These are phyloP conservation scores for Poa annua DNA, from an alignment of 176 grass and related monocot genomes.

Conservation along the genomic window DNA sequence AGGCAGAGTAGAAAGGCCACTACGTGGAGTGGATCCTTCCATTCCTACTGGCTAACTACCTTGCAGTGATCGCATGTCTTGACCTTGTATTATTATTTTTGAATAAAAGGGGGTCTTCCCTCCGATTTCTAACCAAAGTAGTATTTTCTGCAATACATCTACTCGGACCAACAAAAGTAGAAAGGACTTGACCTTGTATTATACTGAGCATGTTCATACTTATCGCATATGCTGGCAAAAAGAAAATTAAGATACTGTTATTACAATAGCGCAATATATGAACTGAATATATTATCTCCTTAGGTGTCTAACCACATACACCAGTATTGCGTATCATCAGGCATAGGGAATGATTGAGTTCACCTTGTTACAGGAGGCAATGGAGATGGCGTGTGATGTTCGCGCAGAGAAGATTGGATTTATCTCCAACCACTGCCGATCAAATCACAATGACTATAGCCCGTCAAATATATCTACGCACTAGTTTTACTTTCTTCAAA, in stretches of 20 bases:
- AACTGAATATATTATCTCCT: background rate
- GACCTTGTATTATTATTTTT: no score
- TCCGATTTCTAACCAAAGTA: no score
- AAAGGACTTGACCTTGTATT: no score
- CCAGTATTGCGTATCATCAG: background rate
- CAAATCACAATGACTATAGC: background rate
- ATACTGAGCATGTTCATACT: no score
- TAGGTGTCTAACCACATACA: background rate
- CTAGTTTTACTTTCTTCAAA: background rate
- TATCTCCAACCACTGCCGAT: background rate
- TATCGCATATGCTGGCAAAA: background rate
- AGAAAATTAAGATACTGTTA: background rate
- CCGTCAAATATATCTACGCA: background rate
- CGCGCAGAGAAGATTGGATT: background rate
- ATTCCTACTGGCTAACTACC: background rate
- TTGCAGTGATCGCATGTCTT: background rate
- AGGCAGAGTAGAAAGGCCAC: background rate
- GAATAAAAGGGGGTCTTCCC: no score
- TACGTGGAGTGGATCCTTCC: background rate
- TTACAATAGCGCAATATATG: no score
- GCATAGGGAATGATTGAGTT: background rate
- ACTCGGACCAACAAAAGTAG: no score
- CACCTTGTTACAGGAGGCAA: background rate
- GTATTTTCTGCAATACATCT: no score
- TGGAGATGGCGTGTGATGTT: constrained; percentile 27